A percentile compares a stretch with the other conserved stretches of the same genome.
These are phyloP conservation scores for Nepenthes gracilis DNA, from an alignment of 148 eudicot species.

Conservation along the genomic window DNA sequence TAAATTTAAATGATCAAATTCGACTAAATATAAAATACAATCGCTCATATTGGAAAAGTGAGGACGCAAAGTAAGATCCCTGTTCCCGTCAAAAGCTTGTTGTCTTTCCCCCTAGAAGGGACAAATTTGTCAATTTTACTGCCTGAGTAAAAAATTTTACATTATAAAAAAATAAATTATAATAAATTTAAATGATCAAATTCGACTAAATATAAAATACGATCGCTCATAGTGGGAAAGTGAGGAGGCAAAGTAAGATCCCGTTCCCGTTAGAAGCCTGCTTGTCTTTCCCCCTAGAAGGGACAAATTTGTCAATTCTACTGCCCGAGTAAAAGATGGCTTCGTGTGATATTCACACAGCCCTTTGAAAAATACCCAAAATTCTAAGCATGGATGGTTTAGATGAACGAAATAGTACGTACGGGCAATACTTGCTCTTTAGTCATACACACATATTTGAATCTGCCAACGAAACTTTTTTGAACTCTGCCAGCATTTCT, in stretches of 20 bases:
- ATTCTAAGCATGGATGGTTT: too few relatives aligned
- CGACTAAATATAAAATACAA: too few relatives aligned
- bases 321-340: background rate
- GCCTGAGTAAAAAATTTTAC: background rate
- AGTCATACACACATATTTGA: background rate
- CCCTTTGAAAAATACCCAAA: constrained; percentile 1
- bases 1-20: too few relatives aligned
- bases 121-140: constrained; percentile 1
- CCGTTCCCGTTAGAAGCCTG: background rate
- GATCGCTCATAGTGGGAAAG: too few relatives aligned
- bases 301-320: constrained; percentile 3
- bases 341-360: background rate
- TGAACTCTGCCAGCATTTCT: background rate
- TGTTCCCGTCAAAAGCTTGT: background rate
- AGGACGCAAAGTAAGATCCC: too few relatives aligned
- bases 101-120: constrained; percentile 3
- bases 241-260: too few relatives aligned
- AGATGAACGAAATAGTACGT: too few relatives aligned
- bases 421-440: too few relatives aligned
- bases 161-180: too few relatives aligned
- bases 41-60: too few relatives aligned
- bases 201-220: too few relatives aligned
- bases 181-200: too few relatives aligned
- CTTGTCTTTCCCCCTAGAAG: background rate
- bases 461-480: background rate